Evolutionary conservation across 345 rosid genomes (phyloP), one percentile per base, ranked within the genome.

Genomic region (Salix udensis): DNA sequence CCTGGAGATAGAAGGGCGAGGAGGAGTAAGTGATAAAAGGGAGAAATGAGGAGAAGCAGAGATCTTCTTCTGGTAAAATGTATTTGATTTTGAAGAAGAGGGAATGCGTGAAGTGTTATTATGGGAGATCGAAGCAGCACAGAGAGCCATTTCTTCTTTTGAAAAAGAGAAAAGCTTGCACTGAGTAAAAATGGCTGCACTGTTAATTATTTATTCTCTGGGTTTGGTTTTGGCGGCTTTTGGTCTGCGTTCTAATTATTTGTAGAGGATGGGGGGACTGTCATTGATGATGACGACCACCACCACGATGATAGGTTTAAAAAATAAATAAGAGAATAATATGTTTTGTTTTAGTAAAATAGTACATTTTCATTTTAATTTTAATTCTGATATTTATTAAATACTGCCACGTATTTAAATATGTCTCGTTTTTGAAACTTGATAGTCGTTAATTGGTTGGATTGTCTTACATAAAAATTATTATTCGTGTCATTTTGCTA

Each of bases 61-160:
- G 67, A 76, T 83, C 77, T 52, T 73, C 26, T 50, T 52, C 39
- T 73, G 64, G 62, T n/a, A 58, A 58, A 58, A 58, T 58, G 62
- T 58, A 58, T 30, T 39, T 65, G 5, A 58, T 34, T 34, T 34
- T n/a, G 79, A 28, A 39, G 73, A 58, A 6, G 83, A 67, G 71
- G 71, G 71, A 30, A 71, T 39, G 61, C 76, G 79, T 8, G 74
- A 73, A 30, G 77, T 28, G 58, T 40, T 58, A 40, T 40, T 40
- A 40, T 40, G 44, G 19, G 80, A 76, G 75, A 80, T 75, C 82
- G 81, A 71, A 69, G 85, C 71, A 60, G 85, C 23, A 5, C n/a
- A 71, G 81, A 79, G 74, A 58, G 85, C 87, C 85, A 84, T 83
- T 11, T 58, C 28, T 46, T 46, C 18, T 46, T 3, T 58, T 53